phyloP scores from a whole-genome alignment of 441 rosid species.

The Eruca vesicaria region DNA sequence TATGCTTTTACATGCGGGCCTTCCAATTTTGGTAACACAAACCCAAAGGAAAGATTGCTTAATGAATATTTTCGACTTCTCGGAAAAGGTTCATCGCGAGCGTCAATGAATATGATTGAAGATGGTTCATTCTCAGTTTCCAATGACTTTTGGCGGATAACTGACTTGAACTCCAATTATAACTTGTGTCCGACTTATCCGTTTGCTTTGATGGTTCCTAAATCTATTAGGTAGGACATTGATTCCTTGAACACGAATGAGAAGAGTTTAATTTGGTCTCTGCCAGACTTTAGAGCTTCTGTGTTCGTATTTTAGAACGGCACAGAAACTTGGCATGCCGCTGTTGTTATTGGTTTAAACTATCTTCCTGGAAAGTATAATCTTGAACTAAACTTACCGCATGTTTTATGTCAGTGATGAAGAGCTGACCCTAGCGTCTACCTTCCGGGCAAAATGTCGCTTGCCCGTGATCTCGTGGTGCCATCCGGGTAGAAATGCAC shows the following conservation, averaged over 20 bases:
- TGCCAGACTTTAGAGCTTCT: slow-evolving; percentile 15
- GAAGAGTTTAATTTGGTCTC: neutral
- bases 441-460: slow-evolving; percentile 88
- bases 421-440: slow-evolving; percentile 84
- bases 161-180: slow-evolving; percentile 66
- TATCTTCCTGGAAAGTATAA: slow-evolving; percentile 16
- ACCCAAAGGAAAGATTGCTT: slow-evolving; percentile 89
- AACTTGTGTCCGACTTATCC: slow-evolving; percentile 84
- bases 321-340: slow-evolving; percentile 1
- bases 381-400: slow-evolving; percentile 24
- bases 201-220: slow-evolving; percentile 90
- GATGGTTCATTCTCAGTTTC: slow-evolving; percentile 66
- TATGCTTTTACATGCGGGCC: slow-evolving; percentile 85
- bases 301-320: slow-evolving; percentile 16
- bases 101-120: slow-evolving; percentile 74
- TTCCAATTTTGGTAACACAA: slow-evolving; percentile 59
- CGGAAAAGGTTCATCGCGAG: slow-evolving; percentile 53
- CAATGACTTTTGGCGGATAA: slow-evolving; percentile 91
- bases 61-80: slow-evolving; percentile 94
- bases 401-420: slow-evolving; percentile 61
- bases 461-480: slow-evolving; percentile 97
- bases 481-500: slow-evolving; percentile 69
- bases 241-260: slow-evolving; percentile 23
- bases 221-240: slow-evolving; percentile 64
- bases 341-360: slow-evolving; percentile 12